Percentiles rank a stretch among this genome's conserved stretches.
Evolutionary conservation across 2,329 filamentous ascomycete genomes (phyloP).

Genomic region (Camptophora hylomeconis): DNA sequence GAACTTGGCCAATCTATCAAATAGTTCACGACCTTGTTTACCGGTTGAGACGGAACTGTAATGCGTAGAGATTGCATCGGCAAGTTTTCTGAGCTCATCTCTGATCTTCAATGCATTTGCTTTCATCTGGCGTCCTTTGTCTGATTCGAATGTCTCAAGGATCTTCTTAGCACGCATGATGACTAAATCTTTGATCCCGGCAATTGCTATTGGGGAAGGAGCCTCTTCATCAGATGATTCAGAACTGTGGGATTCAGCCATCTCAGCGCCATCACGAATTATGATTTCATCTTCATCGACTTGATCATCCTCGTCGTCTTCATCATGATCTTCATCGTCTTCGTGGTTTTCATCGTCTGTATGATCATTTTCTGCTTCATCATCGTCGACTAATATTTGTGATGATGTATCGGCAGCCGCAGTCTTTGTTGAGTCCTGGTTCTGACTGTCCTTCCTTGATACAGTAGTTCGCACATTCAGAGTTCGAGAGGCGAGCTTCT

Average conservation of each 20-base stretch:
- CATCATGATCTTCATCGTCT: constrained; percentile 32
- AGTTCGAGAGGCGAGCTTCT: constrained; percentile 52
- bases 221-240: constrained; percentile 33
- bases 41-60: constrained; percentile 40
- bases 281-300: constrained; percentile 41
- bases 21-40: constrained; percentile 47
- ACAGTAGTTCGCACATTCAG: constrained; percentile 8
- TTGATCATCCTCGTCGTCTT: constrained; percentile 27
- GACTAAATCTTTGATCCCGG: constrained; percentile 58
- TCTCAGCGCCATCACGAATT: constrained; percentile 37
- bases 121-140: constrained; percentile 61
- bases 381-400: constrained; percentile 30
- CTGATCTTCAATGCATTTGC: constrained; percentile 68
- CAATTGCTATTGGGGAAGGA: constrained; percentile 24
- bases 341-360: constrained; percentile 38
- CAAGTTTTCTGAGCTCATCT: constrained; percentile 56
- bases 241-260: constrained; percentile 57
- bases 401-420: neutral
- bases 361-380: constrained; percentile 41
- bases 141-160: constrained; percentile 67
- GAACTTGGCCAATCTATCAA: constrained; percentile 62
- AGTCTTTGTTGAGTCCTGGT: constrained; percentile 2
- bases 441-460: constrained; percentile 5
- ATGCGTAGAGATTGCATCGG: constrained; percentile 56
- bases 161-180: constrained; percentile 69